Conservation (phyloP, 805 yeast species). For the Hanseniaspora thailandica region DNA sequence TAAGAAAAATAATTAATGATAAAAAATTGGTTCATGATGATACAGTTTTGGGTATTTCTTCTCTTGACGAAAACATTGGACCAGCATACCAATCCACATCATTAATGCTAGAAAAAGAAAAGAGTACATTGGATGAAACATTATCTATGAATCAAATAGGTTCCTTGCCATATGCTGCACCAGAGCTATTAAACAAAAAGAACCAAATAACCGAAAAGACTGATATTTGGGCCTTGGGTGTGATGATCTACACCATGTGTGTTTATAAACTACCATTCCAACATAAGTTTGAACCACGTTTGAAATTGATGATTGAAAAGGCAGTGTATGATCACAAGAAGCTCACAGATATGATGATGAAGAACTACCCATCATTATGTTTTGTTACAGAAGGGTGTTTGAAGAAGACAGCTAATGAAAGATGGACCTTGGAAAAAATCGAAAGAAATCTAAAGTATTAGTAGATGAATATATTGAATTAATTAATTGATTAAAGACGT, state of each 20-base stretch:
- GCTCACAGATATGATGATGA: conserved; percentile 18
- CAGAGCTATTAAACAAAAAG: conserved; percentile 48
- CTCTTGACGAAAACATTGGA: conserved; percentile 24
- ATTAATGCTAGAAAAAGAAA: conserved; percentile 8
- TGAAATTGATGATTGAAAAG: conserved; percentile 58
- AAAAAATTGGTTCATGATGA: conserved; percentile 28
- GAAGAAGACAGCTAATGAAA: conserved; percentile 36
- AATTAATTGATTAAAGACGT: no score
- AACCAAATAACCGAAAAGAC: conserved; percentile 27
- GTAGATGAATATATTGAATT: not conserved
- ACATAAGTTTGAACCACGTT: conserved; percentile 70
- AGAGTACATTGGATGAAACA: not conserved
- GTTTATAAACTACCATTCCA: conserved; percentile 70
- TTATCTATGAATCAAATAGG: conserved; percentile 50
- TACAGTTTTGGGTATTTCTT: conserved; percentile 24
- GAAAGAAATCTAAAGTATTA: conserved; percentile 4
- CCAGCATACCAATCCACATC: conserved; percentile 22
- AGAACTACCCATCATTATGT: conserved; percentile 20
- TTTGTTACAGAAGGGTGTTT: conserved; percentile 44
- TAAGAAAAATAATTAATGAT: conserved; percentile 23
- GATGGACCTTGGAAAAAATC: conserved; percentile 40
- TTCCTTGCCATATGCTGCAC: conserved; percentile 85
- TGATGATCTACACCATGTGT: conserved; percentile 58
- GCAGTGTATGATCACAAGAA: conserved; percentile 45
- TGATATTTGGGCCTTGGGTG: conserved; percentile 89